These are phyloP conservation scores for Nothophoma quercina DNA, from an alignment of 2,329 filamentous ascomycete species.

Conservation along the genomic window DNA sequence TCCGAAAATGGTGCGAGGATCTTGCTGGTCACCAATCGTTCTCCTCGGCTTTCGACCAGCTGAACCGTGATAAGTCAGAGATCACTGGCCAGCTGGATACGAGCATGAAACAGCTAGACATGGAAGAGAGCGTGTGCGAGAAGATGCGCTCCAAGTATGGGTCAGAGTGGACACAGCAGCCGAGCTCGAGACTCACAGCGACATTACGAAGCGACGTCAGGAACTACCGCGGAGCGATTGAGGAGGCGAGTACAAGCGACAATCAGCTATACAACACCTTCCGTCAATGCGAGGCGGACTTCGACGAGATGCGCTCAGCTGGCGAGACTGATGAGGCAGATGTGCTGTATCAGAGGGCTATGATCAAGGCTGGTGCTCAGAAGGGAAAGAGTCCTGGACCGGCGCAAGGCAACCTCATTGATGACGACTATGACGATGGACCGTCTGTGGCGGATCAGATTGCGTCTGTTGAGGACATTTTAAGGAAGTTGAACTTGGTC, in stretches of 20 bases:
- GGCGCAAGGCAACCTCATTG: slow-evolving; percentile 80
- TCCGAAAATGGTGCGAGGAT: slow-evolving; percentile 92
- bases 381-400: slow-evolving; percentile 69
- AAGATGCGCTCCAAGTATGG: slow-evolving; percentile 99
- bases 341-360: slow-evolving; percentile 84
- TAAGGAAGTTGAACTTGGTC: slow-evolving; percentile 90
- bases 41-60: slow-evolving; percentile 75
- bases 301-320: slow-evolving; percentile 93
- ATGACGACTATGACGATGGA: slow-evolving; percentile 86
- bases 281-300: slow-evolving; percentile 84
- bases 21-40: slow-evolving; percentile 87
- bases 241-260: slow-evolving; percentile 88
- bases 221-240: slow-evolving; percentile 86
- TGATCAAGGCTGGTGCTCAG: slow-evolving; percentile 75
- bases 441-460: slow-evolving; percentile 90
- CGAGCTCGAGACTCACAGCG: slow-evolving; percentile 86
- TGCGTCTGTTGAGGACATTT: slow-evolving; percentile 81
- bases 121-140: slow-evolving; percentile 97
- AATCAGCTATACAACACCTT: slow-evolving; percentile 82
- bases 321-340: slow-evolving; percentile 87
- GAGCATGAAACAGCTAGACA: slow-evolving; percentile 87
- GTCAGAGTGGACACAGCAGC: slow-evolving; percentile 94
- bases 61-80: slow-evolving; percentile 78
- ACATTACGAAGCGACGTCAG: slow-evolving; percentile 87
- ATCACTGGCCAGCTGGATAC: slow-evolving; percentile 77